Evolutionary conservation across 805 yeast genomes (phyloP).

Genomic region (Metschnikowia picachoensis): DNA sequence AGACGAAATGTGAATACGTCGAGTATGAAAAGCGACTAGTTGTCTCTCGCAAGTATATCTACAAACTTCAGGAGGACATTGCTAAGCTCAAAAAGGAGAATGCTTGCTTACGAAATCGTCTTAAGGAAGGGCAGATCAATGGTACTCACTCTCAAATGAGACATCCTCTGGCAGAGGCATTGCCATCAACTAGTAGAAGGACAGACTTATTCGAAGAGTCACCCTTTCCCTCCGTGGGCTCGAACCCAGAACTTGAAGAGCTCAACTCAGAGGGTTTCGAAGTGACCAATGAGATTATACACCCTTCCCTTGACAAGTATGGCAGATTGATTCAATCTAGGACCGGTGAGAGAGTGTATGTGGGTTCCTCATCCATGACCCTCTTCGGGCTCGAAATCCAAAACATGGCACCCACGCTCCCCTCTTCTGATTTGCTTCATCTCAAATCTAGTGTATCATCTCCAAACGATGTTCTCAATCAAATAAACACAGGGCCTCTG

Average conservation of each 20-base stretch:
- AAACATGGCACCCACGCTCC: slow-evolving; percentile 47
- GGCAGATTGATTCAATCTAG: slow-evolving; percentile 71
- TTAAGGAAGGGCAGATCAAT: slow-evolving; percentile 28
- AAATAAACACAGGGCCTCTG: neutral
- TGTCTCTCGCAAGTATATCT: slow-evolving; percentile 66
- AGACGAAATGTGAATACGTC: slow-evolving; percentile 61
- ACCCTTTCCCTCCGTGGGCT: slow-evolving; percentile 4
- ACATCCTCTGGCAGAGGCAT: slow-evolving; percentile 1
- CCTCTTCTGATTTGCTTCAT: slow-evolving; percentile 16
- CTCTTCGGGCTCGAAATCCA: slow-evolving; percentile 75
- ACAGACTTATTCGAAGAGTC: slow-evolving; percentile 2
- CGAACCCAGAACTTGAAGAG: slow-evolving; percentile 3
- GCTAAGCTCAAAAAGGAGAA: slow-evolving; percentile 64
- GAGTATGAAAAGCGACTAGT: slow-evolving; percentile 72
- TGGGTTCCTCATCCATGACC: slow-evolving; percentile 82
- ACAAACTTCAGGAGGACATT: slow-evolving; percentile 64
- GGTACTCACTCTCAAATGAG: neutral
- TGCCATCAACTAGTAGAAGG: neutral
- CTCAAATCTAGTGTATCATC: slow-evolving; percentile 15
- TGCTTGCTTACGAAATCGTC: slow-evolving; percentile 46
- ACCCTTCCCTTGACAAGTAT: slow-evolving; percentile 66
- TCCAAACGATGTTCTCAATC: slow-evolving; percentile 11
- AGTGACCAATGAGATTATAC: slow-evolving; percentile 47
- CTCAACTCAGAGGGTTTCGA: slow-evolving; percentile 4
- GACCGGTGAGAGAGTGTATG: slow-evolving; percentile 71